A percentile compares a stretch with the other conserved stretches of the same genome.
Evolutionary conservation across 2,329 filamentous ascomycete species (phyloP).

Genomic region (Xylariomycetidae sp.): DNA sequence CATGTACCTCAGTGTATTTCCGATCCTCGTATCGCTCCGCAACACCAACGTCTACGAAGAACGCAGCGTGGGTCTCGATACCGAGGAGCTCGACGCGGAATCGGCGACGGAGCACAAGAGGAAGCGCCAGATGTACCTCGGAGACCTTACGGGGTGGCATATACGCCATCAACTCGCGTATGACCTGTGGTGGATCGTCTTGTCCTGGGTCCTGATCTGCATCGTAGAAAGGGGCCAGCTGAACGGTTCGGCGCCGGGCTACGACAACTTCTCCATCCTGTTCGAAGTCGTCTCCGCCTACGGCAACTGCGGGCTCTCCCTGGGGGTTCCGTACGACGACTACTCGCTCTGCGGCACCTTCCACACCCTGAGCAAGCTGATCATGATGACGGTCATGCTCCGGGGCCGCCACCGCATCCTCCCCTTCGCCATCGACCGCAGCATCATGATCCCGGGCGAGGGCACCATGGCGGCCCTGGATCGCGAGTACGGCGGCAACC

Average conservation of each 20-base stretch:
- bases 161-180: constrained; percentile 39
- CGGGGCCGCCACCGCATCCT: constrained; percentile 48
- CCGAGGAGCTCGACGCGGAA: not conserved
- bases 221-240: constrained; percentile 29
- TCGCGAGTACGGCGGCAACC: not conserved
- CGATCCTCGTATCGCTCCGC: constrained; percentile 6
- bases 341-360: constrained; percentile 43
- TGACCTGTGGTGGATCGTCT: constrained; percentile 38
- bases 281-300: constrained; percentile 37
- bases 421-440: constrained; percentile 45
- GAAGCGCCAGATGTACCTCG: not conserved
- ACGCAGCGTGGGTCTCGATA: constrained; percentile 5
- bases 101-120: not conserved
- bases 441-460: constrained; percentile 3
- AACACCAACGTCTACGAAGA: constrained; percentile 10
- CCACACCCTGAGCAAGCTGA: constrained; percentile 43
- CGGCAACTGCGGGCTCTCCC: constrained; percentile 37
- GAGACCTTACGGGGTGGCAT: constrained; percentile 14
- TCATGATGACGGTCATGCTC: constrained; percentile 50
- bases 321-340: constrained; percentile 35
- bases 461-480: constrained; percentile 1
- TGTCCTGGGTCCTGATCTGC: constrained; percentile 38
- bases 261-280: constrained; percentile 33
- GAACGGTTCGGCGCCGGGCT: constrained; percentile 6
- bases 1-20: constrained; percentile 11